Evolutionary conservation across 257 asterid species (phyloP).

Genomic region (Solanum peruvianum): DNA sequence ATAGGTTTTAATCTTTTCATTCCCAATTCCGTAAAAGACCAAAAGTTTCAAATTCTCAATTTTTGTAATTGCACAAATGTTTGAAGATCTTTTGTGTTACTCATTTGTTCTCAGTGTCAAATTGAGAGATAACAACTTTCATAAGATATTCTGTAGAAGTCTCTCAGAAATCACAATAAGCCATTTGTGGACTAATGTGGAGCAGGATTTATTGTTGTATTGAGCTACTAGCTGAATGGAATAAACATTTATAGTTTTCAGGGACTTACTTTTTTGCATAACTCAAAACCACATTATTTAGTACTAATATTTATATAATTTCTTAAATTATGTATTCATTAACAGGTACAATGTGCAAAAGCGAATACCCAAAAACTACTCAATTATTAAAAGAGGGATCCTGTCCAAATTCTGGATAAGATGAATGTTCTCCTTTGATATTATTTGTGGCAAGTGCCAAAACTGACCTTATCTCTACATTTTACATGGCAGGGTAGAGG

Average conservation of each 20-base stretch:
- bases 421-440: neutral
- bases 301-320: neutral
- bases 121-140: neutral
- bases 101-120: neutral
- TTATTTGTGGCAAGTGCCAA: neutral
- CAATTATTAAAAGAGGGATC: neutral
- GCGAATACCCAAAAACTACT: neutral
- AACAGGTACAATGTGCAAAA: neutral
- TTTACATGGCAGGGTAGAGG: constrained; percentile 34
- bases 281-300: neutral
- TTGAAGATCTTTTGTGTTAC: neutral
- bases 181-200: neutral
- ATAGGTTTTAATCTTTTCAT: neutral
- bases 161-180: neutral
- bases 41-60: neutral
- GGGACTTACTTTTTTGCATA: neutral
- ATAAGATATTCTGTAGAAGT: neutral
- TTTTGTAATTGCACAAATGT: neutral
- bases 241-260: neutral
- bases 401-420: neutral
- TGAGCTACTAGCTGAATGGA: neutral
- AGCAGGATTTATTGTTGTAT: neutral
- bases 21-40: neutral
- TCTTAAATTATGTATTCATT: neutral
- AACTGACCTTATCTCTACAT: neutral